Conservation (phyloP, 2,329 filamentous ascomycete species). For the Colletotrichum kahawae region DNA sequence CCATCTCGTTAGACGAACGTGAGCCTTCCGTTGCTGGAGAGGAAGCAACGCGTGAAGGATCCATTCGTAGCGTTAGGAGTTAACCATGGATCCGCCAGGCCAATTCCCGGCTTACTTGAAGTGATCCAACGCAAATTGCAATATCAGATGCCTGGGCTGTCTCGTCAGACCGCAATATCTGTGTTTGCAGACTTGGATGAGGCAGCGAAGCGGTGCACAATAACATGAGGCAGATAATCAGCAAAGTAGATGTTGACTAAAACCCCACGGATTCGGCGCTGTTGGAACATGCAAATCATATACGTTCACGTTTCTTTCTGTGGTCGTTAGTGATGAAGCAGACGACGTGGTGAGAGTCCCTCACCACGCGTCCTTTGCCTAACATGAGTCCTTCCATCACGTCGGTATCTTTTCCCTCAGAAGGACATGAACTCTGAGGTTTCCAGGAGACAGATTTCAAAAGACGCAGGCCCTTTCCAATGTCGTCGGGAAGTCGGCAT, state of each 20-base stretch:
- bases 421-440: neutral
- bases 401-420: neutral
- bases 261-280: neutral
- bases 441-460: neutral
- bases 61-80: neutral
- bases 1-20: neutral
- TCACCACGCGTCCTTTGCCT: neutral
- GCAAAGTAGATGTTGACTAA: neutral
- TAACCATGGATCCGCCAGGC: neutral
- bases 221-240: neutral
- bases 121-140: neutral
- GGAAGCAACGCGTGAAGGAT: neutral
- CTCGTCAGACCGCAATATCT: neutral
- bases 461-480: neutral
- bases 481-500: neutral
- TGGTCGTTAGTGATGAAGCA: neutral
- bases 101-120: neutral
- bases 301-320: fast-evolving
- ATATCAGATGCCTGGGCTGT: neutral
- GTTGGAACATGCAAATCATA: neutral
- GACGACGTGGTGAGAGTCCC: neutral
- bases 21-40: neutral
- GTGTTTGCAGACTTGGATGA: neutral
- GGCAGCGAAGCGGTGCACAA: neutral
- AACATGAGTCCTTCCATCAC: neutral